Evolutionary conservation across 1,139 yeast species (phyloP), one percentile per base, ranked within the genome.

Genomic region (Pichia sp.): DNA sequence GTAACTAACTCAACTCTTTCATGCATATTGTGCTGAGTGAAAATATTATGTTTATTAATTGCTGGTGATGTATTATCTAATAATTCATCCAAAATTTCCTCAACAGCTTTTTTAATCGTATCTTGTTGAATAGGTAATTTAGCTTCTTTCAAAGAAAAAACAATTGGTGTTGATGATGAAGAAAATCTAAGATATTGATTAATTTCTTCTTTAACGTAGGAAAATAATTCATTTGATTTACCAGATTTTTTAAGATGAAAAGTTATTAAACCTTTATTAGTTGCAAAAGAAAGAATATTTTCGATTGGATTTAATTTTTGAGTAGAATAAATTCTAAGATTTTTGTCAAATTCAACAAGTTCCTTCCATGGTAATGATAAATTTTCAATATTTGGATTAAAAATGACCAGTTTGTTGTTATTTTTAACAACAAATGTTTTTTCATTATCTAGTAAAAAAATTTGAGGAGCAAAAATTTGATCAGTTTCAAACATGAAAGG

Each of bases 121-220:
- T 59, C 70, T 63, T 54, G 3, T 55, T 59, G 6, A 57, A 55
- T 29, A 65, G 48, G 46, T 30, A 49, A 6, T 70, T 16, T 64
- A 55, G 16, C 73, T 66, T 37, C 76, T 60, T 53, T 41, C 10
- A 60, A 33, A 37, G 76, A 73, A 60, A 87, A 87, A 37, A 78
- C 76, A 27, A 89, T 59, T 48, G 76, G 84, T 41, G 67, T 77
- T 55, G 43, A 59, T 2, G 67, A 63, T 45, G 70, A 69, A 1
- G 75, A 70, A 54, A 71, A 82, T 55, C 80, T 83, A 1, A 89
- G 76, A 0, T 87, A 95, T 62, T 89, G 97, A 55, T 84, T 94
- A 27, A 89, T 74, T 53, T 80, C 87, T 0, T 87, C 75, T 58
- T 82, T 82, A 12, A 43, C 10, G 26, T 34, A 47, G 4, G 11